Base-by-base conservation (phyloP, 1,139 yeast genomes). In the Yamadazyma dushanensis region DNA sequence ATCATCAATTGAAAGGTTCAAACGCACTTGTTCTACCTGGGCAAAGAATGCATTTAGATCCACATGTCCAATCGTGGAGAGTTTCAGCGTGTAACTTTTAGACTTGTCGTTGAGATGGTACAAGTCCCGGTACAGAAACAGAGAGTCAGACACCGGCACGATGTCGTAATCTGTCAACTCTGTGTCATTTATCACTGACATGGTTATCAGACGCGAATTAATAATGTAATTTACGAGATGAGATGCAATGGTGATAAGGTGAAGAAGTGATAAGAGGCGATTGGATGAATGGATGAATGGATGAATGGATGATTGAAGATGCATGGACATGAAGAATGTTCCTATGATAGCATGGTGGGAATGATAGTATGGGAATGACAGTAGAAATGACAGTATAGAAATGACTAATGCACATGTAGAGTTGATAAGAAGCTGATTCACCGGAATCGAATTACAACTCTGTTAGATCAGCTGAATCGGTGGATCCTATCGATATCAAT, bases 11-110 rank as follows among this genome's bases (percentile, higher is more conserved):
- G 79, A 61, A 9, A 83, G 61, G 0, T 82, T 82, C 16, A 88
- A 68, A 29, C 97, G 63, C 6, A 86, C 67, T 50, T 85, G 94
- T 51, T 92, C 97, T 24, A 85, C 94, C 53, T 92, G 98, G 0
- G 98, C 95, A 60, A 86, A 92, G 59, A 90, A 92, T 10, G 97
- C 97, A 61, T 92, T 95, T 47, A 88, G 74, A 60, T 92, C 98
- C 25, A 92, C 74, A 49, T 89, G 94, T 3, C 85, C 90, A 31
- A 92, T 76, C 11, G 84, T 84, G 0, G 96, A 71, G n/a, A 92
- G 61, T 2, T 92, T 89, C 48, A 90, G 82, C 5, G 51, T 49
- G 53, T 73, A 80, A 2, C 88, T 64, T 14, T 54, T 59, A 3
- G 53, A 43, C 1, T 66, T 61, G 34, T 74, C 67, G 35, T 70